Base-by-base conservation (phyloP, 805 yeast species). In the Hanseniaspora jakobsenii region DNA sequence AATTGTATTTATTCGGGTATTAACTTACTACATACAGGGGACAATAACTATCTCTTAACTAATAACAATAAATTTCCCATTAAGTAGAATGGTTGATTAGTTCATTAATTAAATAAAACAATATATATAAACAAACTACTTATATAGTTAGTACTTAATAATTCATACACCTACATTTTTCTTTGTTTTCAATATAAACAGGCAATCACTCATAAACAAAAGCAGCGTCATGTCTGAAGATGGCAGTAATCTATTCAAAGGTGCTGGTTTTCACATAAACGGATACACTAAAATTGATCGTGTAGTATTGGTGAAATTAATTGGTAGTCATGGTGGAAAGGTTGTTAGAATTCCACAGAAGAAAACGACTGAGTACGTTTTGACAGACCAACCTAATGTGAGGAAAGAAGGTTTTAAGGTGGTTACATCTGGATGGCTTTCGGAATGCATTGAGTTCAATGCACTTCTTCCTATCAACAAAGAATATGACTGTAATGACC, bases 281-380 rank as follows among this genome's bases (percentile, higher is more conserved):
- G 98, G 98, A 1, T 76, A 81, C 54, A 89, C 97, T 0, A 63
- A 62, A 2, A 97, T 97, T 0, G 75, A 87, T n/a, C 71, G 85
- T 13, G 63, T 72, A 32, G 79, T 75, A 48, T 62, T 91, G 24
- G 89, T 82, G 53, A 71, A 77, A 45, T 53, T 84, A 51, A 77
- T 89, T 2, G 73, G 82, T 2, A 52, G 75, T 8, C 72, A 87
- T 59, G 96, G 97, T 1, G 98, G 98, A 0, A 68, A 81, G 49
- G 55, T 79, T 18, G 80, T 79, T 49, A 77, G 74, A 60, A 59
- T 89, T 32, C 67, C 74, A 4, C 76, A 79, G 4, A 87, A 87
- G 56, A 71, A 80, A 3, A 66, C 70, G 9, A 91, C 79, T 0
- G 82, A 96, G 0, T 97, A 91, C 61, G 79, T 89, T 3, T 91